A percentile compares a stretch with the other conserved stretches of the same genome.
phyloP scores from a whole-genome alignment of 305 asterid genomes.

The Fraxinus greggii region DNA sequence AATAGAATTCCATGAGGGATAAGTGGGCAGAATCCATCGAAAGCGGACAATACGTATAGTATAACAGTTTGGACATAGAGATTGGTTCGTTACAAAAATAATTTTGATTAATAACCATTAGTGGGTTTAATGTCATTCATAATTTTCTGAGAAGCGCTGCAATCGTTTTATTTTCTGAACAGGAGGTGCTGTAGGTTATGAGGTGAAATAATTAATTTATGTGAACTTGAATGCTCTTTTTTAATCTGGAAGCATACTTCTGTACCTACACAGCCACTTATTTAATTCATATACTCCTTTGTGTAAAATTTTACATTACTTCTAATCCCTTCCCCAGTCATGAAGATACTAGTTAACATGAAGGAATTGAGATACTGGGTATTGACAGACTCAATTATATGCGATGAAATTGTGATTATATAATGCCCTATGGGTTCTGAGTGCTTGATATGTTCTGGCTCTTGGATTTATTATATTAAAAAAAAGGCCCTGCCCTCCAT shows the following conservation, averaged over 20 bases:
- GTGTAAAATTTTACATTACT: not conserved
- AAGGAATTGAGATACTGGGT: not conserved
- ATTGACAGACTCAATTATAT: not conserved
- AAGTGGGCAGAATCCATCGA: too few species aligned
- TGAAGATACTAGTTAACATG: not conserved
- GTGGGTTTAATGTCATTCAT: not conserved
- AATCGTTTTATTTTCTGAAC: not conserved
- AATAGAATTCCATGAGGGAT: too few species aligned
- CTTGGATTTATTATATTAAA: not conserved
- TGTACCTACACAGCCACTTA: not conserved
- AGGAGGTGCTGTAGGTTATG: not conserved
- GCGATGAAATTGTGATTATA: not conserved
- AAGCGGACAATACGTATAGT: too few species aligned
- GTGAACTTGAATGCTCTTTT: not conserved
- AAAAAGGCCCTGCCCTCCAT: not conserved
- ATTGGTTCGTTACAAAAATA: not conserved
- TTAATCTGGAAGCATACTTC: not conserved
- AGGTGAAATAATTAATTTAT: not conserved
- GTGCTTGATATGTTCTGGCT: not conserved
- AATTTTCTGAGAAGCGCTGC: not conserved
- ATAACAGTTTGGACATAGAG: too few species aligned
- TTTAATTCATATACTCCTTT: not conserved
- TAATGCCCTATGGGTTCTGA: not conserved
- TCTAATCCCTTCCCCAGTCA: not conserved
- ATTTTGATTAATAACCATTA: not conserved